phyloP scores from a whole-genome alignment of 441 rosid genomes.

The Jatropha podagrica region DNA sequence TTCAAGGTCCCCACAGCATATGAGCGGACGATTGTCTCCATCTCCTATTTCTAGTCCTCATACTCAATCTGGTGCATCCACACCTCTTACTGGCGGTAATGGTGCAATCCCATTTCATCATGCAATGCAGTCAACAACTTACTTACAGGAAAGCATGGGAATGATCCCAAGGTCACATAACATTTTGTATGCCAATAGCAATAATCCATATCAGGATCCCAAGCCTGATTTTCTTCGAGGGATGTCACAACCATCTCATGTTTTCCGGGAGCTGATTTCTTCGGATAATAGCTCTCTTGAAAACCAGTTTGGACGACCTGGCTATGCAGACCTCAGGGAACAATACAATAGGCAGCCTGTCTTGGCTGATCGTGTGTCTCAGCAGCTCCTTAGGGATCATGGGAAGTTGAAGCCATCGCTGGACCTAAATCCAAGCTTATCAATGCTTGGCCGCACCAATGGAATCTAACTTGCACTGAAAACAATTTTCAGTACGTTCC shows the following conservation, averaged over 20 bases:
- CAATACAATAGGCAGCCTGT: slow-evolving; percentile 41
- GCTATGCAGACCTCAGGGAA: slow-evolving; percentile 40
- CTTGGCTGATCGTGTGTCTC: slow-evolving; percentile 65
- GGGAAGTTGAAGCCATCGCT: slow-evolving; percentile 56
- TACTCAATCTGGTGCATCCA: slow-evolving; percentile 67
- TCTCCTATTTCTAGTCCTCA: slow-evolving; percentile 75
- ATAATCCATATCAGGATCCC: slow-evolving; percentile 52
- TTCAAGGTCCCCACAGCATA: slow-evolving; percentile 59
- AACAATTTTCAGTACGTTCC: neutral
- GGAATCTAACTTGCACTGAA: slow-evolving; percentile 28
- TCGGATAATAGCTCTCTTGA: slow-evolving; percentile 35
- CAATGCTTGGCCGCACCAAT: slow-evolving; percentile 43
- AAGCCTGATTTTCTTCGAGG: slow-evolving; percentile 51
- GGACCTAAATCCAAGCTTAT: slow-evolving; percentile 53
- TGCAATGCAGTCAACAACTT: slow-evolving; percentile 41
- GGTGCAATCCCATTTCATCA: slow-evolving; percentile 59
- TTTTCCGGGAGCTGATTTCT: slow-evolving; percentile 52
- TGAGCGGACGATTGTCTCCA: slow-evolving; percentile 74
- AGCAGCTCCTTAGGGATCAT: slow-evolving; percentile 68
- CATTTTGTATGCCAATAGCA: slow-evolving; percentile 38
- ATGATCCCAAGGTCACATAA: slow-evolving; percentile 44
- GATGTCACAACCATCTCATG: slow-evolving; percentile 51
- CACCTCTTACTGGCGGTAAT: slow-evolving; percentile 61
- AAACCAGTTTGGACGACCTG: slow-evolving; percentile 37
- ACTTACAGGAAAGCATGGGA: slow-evolving; percentile 58